Percentiles rank a stretch among this genome's conserved stretches.
These are phyloP conservation scores for California macrophylla DNA, from an alignment of 441 rosid genomes.

Conservation along the genomic window DNA sequence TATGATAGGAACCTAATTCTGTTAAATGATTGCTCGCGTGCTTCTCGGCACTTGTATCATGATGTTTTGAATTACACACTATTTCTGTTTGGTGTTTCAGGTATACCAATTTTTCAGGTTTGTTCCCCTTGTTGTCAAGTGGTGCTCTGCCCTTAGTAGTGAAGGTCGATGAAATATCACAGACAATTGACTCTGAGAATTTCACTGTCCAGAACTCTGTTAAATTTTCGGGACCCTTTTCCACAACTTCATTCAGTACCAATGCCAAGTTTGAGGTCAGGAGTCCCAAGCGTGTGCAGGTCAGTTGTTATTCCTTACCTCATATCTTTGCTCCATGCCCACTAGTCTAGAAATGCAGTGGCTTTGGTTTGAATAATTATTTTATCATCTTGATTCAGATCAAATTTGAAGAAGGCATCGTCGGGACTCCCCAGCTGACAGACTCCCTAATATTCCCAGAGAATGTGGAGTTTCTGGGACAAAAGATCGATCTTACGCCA, in stretches of 20 bases:
- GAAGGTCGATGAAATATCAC: constrained; percentile 87
- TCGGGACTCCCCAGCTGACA: constrained; percentile 84
- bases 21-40: neutral
- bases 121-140: constrained; percentile 78
- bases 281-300: constrained; percentile 93
- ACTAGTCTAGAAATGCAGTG: neutral
- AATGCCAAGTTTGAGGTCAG: constrained; percentile 86
- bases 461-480: constrained; percentile 66
- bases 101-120: constrained; percentile 70
- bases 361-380: neutral
- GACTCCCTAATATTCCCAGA: constrained; percentile 80
- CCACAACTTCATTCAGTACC: constrained; percentile 68
- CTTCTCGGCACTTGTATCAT: neutral
- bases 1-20: neutral
- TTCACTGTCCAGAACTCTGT: constrained; percentile 76
- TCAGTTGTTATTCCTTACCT: constrained; percentile 11
- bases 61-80: neutral
- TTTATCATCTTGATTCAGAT: constrained; percentile 32
- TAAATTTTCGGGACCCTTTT: constrained; percentile 63
- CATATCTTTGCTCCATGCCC: neutral
- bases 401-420: constrained; percentile 77
- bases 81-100: constrained; percentile 27
- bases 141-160: constrained; percentile 54
- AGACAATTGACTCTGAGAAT: constrained; percentile 72
- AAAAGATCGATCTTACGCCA: constrained; percentile 61